These are phyloP conservation scores for Phytophthora macrochlamydospora DNA, from an alignment of 352 stramenopile species.

Conservation along the genomic window DNA sequence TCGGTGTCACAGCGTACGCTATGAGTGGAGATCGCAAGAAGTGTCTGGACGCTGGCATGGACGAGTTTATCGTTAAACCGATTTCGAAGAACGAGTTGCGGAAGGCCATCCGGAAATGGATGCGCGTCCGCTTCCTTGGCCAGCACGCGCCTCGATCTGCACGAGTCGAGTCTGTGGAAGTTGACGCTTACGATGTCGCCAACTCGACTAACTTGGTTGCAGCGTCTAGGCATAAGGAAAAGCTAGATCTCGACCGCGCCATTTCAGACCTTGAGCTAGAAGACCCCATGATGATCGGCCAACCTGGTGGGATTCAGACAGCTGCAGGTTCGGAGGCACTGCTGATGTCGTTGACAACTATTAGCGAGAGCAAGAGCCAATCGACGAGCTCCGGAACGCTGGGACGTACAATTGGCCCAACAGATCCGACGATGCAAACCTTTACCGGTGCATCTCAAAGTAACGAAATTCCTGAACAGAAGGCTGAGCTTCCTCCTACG, in stretches of 20 bases:
- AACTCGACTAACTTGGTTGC: slow-evolving; percentile 65
- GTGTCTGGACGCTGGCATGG: slow-evolving; percentile 84
- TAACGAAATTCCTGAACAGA: neutral
- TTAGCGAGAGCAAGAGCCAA: slow-evolving; percentile 61
- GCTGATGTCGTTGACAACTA: slow-evolving; percentile 54
- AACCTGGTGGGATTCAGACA: slow-evolving; percentile 42
- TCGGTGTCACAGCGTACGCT: slow-evolving; percentile 84
- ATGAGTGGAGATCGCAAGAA: slow-evolving; percentile 87
- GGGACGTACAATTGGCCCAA: slow-evolving; percentile 28
- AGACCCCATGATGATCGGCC: slow-evolving; percentile 86
- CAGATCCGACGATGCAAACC: slow-evolving; percentile 15
- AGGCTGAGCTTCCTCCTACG: neutral
- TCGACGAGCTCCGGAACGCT: slow-evolving; percentile 51
- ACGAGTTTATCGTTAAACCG: slow-evolving; percentile 88
- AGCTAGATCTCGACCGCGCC: slow-evolving; percentile 74
- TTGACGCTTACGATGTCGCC: slow-evolving; percentile 34
- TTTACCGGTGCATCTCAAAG: slow-evolving; percentile 23
- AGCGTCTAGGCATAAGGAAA: slow-evolving; percentile 76
- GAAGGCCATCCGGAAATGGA: slow-evolving; percentile 80
- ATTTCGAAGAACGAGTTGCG: slow-evolving; percentile 73
- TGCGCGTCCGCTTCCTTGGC: slow-evolving; percentile 71
- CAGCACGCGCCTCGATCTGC: slow-evolving; percentile 41
- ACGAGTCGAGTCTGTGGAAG: slow-evolving; percentile 18
- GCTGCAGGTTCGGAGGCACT: slow-evolving; percentile 46
- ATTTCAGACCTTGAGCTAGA: slow-evolving; percentile 88